Evolutionary conservation across 305 asterid genomes (phyloP).

Genomic region (Stenogyne calaminthoides): DNA sequence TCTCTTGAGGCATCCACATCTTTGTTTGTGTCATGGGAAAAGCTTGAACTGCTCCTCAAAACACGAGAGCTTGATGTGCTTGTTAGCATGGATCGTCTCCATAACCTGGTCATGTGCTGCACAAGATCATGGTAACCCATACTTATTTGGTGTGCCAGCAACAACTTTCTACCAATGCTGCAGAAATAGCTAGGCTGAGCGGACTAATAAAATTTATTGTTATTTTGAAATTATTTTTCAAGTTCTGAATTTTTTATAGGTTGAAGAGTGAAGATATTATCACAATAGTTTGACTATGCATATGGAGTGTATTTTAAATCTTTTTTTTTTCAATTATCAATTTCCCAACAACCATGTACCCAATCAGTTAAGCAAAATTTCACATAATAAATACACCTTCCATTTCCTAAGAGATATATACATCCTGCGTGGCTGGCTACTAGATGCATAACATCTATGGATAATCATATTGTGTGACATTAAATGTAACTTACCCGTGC

Average conservation of each 20-base stretch:
- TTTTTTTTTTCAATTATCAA: no score
- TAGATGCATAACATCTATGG: no score
- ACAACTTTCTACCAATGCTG: background rate
- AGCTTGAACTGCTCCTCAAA: conserved; percentile 18
- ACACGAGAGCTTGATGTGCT: conserved; percentile 42
- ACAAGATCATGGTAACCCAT: conserved; percentile 24
- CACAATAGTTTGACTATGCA: background rate
- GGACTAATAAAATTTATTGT: background rate
- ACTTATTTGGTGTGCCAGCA: background rate
- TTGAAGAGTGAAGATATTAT: background rate
- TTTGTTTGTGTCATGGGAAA: conserved; percentile 19
- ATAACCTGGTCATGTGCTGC: conserved; percentile 39
- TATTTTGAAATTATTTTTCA: background rate
- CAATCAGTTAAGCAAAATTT: no score
- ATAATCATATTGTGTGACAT: no score
- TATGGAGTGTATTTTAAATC: no score
- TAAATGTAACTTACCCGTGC: conserved; percentile 32
- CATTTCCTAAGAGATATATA: no score
- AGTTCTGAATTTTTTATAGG: background rate
- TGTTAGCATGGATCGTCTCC: conserved; percentile 35
- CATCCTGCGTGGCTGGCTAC: no score
- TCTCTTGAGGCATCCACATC: conserved; percentile 20
- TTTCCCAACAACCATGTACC: no score
- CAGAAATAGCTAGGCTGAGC: background rate
- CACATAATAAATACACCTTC: no score